Base-by-base conservation (phyloP, 495 filamentous ascomycete genomes). In the Penicillium ochrochloron region DNA sequence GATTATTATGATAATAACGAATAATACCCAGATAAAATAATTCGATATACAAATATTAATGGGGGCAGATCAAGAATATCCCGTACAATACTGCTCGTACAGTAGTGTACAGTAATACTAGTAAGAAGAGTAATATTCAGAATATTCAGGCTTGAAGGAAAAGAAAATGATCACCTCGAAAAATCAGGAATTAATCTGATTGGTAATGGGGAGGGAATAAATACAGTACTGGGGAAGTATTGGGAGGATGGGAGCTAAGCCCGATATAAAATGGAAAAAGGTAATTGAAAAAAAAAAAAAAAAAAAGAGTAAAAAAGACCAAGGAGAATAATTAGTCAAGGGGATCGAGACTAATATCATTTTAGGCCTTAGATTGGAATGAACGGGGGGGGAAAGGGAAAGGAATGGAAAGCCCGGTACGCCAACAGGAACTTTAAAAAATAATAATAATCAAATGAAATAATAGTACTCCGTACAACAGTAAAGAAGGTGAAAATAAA, bases 311-410 rank as follows among this genome's bases (percentile, higher is more conserved):
- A 44, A 19, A 44, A 21, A 21, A 44, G 21, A n/a, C 42, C 6
- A 44, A 44, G 42, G 41, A 55, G 48, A 63, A 41, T 53, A 52
- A 52, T 48, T 25, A 8, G 34, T 57, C 66, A 58, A 68, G 66
- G 68, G 68, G 68, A 71, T 71, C 68, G 68, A 68, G 68, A 48
- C 68, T 71, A 71, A 62, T 65, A 27, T 70, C 67, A 61, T 67
- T 70, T 67, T 59, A 64, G 67, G 64, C 62, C 62, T 65, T 61
- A 69, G 66, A 68, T 64, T 71, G 63, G 59, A 68, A 63, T 63
- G 60, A 66, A 68, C 68, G 42, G 59, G 64, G 56, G 63, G 57
- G 21, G 44, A 64, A 57, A 54, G 37, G 55, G 57, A 64, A n/a
- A 56, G 17, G 53, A 56, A 56, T 56, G 53, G 53, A 33, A 56